Conservation (phyloP, 148 eudicot species). For the Cornus suecica region DNA sequence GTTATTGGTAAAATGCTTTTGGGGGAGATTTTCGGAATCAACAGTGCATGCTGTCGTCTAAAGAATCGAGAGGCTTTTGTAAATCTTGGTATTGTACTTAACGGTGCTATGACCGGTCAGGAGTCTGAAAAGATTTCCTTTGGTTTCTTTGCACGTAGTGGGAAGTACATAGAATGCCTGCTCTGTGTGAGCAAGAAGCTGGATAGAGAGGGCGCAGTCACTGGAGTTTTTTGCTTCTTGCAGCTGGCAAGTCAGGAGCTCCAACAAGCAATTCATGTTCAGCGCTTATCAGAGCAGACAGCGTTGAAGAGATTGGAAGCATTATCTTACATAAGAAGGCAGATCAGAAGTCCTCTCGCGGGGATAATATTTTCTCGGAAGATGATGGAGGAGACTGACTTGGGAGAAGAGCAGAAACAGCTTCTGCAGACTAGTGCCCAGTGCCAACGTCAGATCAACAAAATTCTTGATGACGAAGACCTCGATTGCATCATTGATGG, state of each 20-base stretch:
- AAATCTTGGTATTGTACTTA: slow-evolving; percentile 61
- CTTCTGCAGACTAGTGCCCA: slow-evolving; percentile 58
- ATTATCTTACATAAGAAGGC: slow-evolving; percentile 69
- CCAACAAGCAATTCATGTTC: slow-evolving; percentile 86
- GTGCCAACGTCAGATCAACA: slow-evolving; percentile 85
- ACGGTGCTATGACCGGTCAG: slow-evolving; percentile 66
- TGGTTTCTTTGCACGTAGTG: slow-evolving; percentile 64
- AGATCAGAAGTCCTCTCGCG: slow-evolving; percentile 70
- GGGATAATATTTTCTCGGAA: slow-evolving; percentile 72
- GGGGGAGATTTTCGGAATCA: slow-evolving; percentile 83
- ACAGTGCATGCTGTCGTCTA: slow-evolving; percentile 61
- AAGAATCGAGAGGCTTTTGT: slow-evolving; percentile 80
- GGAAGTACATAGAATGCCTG: slow-evolving; percentile 71
- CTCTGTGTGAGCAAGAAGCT: slow-evolving; percentile 69
- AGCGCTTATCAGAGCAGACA: slow-evolving; percentile 72
- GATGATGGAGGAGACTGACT: slow-evolving; percentile 62
- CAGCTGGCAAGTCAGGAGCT: slow-evolving; percentile 93
- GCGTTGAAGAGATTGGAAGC: slow-evolving; percentile 67
- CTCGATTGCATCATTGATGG: slow-evolving; percentile 85
- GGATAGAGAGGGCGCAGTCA: slow-evolving; percentile 64
- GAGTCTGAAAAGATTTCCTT: slow-evolving; percentile 68
- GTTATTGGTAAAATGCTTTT: slow-evolving; percentile 76
- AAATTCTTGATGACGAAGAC: slow-evolving; percentile 81
- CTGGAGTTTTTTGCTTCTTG: slow-evolving; percentile 85
- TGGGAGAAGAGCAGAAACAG: slow-evolving; percentile 61